Evolutionary conservation across 148 eudicot genomes (phyloP).

Genomic region (Camellia japonica): DNA sequence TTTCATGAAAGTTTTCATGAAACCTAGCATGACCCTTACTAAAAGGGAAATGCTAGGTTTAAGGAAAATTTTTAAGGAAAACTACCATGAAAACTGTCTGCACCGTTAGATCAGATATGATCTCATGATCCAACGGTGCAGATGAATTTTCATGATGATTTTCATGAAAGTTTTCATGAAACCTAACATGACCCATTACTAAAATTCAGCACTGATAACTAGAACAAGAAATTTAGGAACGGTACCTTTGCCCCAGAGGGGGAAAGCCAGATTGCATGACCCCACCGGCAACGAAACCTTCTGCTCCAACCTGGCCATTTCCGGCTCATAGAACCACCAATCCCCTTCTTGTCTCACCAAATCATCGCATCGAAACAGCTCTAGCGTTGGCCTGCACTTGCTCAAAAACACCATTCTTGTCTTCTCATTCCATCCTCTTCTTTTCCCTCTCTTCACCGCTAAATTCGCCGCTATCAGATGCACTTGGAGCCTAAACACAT

Average conservation of each 20-base stretch:
- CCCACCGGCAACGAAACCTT: conserved; percentile 78
- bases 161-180: too few relatives aligned
- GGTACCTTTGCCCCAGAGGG: conserved; percentile 87
- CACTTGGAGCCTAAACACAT: conserved; percentile 66
- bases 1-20: too few relatives aligned
- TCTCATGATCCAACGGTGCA: too few relatives aligned
- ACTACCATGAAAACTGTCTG: too few relatives aligned
- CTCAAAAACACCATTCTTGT: conserved; percentile 67
- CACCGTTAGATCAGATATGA: too few relatives aligned
- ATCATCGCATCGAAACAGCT: conserved; percentile 80
- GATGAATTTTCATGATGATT: too few relatives aligned
- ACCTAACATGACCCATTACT: too few relatives aligned
- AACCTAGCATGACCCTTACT: too few relatives aligned
- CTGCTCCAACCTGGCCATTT: conserved; percentile 49
- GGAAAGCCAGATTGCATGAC: conserved; percentile 73
- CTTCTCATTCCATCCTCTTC: conserved; percentile 52
- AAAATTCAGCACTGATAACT: too few relatives aligned
- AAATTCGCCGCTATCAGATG: conserved; percentile 63
- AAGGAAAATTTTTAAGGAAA: too few relatives aligned
- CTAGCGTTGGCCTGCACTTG: conserved; percentile 88
- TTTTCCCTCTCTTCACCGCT: conserved; percentile 55
- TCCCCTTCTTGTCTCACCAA: conserved; percentile 66
- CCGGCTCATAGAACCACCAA: conserved; percentile 78
- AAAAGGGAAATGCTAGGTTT: too few relatives aligned
- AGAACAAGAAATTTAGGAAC: too few relatives aligned